phyloP scores from a whole-genome alignment of 1,284 basidiomycete genomes.

The Leccinum insigne region DNA sequence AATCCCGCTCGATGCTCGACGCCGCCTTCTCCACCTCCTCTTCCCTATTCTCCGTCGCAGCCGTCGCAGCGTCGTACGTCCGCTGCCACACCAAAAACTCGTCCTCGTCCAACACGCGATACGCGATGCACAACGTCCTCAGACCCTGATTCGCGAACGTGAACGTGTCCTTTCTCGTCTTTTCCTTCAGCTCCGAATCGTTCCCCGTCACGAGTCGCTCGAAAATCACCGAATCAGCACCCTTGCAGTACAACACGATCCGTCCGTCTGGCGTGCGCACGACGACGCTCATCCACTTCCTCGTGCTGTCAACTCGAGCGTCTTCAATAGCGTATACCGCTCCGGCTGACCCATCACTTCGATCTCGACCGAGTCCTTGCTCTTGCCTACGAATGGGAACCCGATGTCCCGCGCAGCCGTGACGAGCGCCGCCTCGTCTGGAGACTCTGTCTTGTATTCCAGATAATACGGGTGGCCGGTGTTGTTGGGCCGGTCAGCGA shows the following conservation, averaged over 20 bases:
- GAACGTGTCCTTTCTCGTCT: constrained; percentile 88
- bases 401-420: constrained; percentile 91
- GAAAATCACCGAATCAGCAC: constrained; percentile 96
- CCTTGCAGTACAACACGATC: constrained; percentile 90
- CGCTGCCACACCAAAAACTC: constrained; percentile 86
- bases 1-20: constrained; percentile 84
- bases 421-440: constrained; percentile 95
- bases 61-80: constrained; percentile 80
- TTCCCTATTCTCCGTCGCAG: constrained; percentile 78
- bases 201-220: constrained; percentile 78
- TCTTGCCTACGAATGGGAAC: constrained; percentile 85
- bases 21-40: constrained; percentile 90
- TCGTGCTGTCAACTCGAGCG: constrained; percentile 93
- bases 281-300: constrained; percentile 94
- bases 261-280: constrained; percentile 82
- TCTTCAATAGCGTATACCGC: constrained; percentile 75
- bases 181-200: constrained; percentile 71
- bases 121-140: constrained; percentile 91
- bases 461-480: constrained; percentile 65
- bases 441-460: constrained; percentile 95
- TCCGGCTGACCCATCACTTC: constrained; percentile 92
- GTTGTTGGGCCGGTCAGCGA: constrained; percentile 75
- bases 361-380: constrained; percentile 80
- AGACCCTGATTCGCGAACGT: constrained; percentile 92
- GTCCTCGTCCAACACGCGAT: constrained; percentile 76